Conservation (phyloP, 2,329 filamentous ascomycete genomes). For the Arachnomyces sp. region DNA sequence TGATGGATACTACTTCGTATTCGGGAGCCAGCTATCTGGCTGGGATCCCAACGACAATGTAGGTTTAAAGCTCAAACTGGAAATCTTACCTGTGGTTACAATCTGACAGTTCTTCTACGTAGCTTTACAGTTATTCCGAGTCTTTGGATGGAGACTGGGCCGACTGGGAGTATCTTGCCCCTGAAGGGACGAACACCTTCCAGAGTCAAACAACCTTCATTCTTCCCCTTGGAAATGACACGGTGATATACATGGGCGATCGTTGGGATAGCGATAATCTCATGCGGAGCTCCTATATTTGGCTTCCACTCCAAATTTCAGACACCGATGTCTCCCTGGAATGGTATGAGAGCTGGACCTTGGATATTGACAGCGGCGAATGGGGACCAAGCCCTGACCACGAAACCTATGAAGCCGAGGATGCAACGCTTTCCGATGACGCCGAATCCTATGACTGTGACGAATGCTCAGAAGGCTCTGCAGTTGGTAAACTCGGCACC, state of each 20-base stretch:
- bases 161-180: conserved; percentile 52
- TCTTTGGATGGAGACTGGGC: conserved; percentile 55
- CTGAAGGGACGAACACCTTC: conserved; percentile 51
- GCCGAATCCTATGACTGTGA: conserved; percentile 44
- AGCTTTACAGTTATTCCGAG: conserved; percentile 53
- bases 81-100: too few relatives aligned
- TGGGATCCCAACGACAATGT: conserved; percentile 60
- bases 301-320: conserved; percentile 59
- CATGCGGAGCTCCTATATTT: conserved; percentile 55
- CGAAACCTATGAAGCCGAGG: conserved; percentile 47
- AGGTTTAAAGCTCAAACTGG: too few relatives aligned
- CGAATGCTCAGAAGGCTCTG: conserved; percentile 43
- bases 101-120: too few relatives aligned
- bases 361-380: conserved; percentile 35
- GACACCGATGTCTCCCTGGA: too few relatives aligned
- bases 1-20: conserved; percentile 56
- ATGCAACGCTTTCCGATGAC: conserved; percentile 32
- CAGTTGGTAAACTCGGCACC: conserved; percentile 52
- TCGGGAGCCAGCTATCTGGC: conserved; percentile 51
- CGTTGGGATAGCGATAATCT: conserved; percentile 56
- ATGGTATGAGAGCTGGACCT: too few relatives aligned
- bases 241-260: conserved; percentile 52
- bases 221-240: conserved; percentile 39
- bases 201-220: conserved; percentile 55
- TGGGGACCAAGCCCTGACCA: conserved; percentile 41